Conservation (phyloP, 73 alveolate genomes). For the Durusdinium trenchii region DNA sequence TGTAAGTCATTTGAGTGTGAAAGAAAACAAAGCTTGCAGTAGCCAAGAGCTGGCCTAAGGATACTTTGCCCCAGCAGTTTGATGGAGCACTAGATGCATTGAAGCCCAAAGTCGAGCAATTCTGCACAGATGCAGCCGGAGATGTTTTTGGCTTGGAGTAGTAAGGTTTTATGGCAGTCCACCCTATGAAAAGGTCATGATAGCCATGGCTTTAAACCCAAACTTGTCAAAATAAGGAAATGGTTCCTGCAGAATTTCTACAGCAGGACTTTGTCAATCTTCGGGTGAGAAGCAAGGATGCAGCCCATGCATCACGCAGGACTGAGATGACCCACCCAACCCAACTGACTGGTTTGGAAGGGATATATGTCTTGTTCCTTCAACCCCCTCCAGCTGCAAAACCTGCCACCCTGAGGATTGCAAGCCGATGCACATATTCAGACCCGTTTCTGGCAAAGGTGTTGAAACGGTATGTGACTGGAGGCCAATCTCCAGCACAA, state of each 20-base stretch:
- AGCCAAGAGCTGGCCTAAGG: too few species aligned
- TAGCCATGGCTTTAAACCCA: not conserved
- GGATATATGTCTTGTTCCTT: too few species aligned
- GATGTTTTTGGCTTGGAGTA: not conserved
- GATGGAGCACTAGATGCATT: not conserved
- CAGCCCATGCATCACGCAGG: constrained; percentile 31
- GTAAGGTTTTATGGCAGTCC: not conserved
- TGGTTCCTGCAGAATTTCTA: not conserved
- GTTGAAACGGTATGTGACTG: not conserved
- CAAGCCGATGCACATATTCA: not conserved
- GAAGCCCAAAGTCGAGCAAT: constrained; percentile 1
- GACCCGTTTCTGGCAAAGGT: not conserved
- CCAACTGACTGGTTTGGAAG: not conserved
- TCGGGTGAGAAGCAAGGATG: constrained; percentile 5
- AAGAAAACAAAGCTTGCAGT: too few species aligned
- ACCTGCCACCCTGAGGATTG: not conserved
- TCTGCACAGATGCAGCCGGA: constrained; percentile 19
- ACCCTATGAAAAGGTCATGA: not conserved
- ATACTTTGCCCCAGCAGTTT: not conserved
- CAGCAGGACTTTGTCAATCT: not conserved
- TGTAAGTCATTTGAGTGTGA: too few species aligned
- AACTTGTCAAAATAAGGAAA: not conserved
- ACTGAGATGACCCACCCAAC: not conserved
- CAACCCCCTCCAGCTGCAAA: not conserved
- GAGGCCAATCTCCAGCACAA: not conserved